Evolutionary conservation across 2,329 filamentous ascomycete species (phyloP), one percentile per base, ranked within the genome.

Genomic region (Blumeria hordei): DNA sequence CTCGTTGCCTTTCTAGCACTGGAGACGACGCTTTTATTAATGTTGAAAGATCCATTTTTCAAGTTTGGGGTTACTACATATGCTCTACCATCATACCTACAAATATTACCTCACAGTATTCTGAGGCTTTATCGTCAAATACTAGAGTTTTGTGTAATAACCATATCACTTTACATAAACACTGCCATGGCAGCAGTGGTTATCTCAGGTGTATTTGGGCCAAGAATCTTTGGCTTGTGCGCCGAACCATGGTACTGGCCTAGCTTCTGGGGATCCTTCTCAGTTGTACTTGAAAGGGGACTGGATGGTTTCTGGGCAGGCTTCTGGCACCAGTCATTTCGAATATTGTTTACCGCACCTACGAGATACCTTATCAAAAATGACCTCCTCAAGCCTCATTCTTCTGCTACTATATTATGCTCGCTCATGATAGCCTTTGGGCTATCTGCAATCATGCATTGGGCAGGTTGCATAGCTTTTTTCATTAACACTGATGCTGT

Each of bases 261-360:
- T 0, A 70, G 73, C 14, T 66, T 68, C 10, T 83, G 74, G 67
- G 78, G 78, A 0, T 70, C 70, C 21, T 69, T 74, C 55, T 61
- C 62, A 0, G 67, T 71, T 32, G 71, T 88, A 1, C 67, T 81
- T 10, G 77, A 87, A 58, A 72, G 77, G 56, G 88, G 90, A 0
- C 71, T 95, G 1, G 74, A 76, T 0, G 88, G 88, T 0, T 83
- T 82, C 68, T 96, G 88, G 90, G 81, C 84, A 47, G 73, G 72
- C 21, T 90, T 79, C 74, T 95, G 90, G 90, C 90, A 96, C 66
- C 88, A 95, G 67, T 81, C 82, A 2, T 93, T 94, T 69, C 81
- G 88, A 0, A 74, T 79, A 55, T 78, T 76, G 1, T 88, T 90
- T 63, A 68, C 76, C 39, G 74, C 78, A 3, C 81, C 82, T 0